phyloP scores from a whole-genome alignment of 106 monocot species.

The Xerophyta viscosa region DNA sequence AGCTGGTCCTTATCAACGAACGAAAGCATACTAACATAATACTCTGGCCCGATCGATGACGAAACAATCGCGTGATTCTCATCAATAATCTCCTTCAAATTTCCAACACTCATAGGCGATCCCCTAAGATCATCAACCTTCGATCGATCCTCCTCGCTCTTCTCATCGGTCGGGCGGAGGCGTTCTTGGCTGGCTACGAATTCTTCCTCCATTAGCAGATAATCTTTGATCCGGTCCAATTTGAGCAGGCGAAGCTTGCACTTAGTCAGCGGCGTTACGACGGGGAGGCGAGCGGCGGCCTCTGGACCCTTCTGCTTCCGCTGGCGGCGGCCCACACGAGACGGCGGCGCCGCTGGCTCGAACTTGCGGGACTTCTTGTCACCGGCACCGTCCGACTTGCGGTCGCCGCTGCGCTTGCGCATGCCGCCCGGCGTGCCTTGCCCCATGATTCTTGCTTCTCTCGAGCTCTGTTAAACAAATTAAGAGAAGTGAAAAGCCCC shows the following conservation, averaged over 20 bases:
- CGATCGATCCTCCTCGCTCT: slow-evolving; percentile 91
- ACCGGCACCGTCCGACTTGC: slow-evolving; percentile 42
- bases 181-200: no score
- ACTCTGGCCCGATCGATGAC: no score
- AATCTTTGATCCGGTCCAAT: slow-evolving; percentile 93
- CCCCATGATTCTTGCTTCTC: slow-evolving; percentile 57
- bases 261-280: slow-evolving; percentile 77
- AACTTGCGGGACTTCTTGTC: slow-evolving; percentile 75
- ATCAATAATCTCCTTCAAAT: no score
- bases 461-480: no score
- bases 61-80: no score
- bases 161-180: slow-evolving; percentile 82
- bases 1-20: slow-evolving; percentile 98
- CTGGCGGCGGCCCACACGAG: slow-evolving; percentile 86
- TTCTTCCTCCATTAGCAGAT: slow-evolving; percentile 95
- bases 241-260: slow-evolving; percentile 86
- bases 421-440: slow-evolving; percentile 64
- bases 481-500: no score
- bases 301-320: no score
- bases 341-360: slow-evolving; percentile 81
- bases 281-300: slow-evolving; percentile 76
- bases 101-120: slow-evolving; percentile 97
- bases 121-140: slow-evolving; percentile 94
- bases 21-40: no score
- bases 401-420: slow-evolving; percentile 41